Evolutionary conservation across 495 filamentous ascomycete genomes (phyloP), one percentile per base, ranked within the genome.

Genomic region (Achaetomiella virescens): DNA sequence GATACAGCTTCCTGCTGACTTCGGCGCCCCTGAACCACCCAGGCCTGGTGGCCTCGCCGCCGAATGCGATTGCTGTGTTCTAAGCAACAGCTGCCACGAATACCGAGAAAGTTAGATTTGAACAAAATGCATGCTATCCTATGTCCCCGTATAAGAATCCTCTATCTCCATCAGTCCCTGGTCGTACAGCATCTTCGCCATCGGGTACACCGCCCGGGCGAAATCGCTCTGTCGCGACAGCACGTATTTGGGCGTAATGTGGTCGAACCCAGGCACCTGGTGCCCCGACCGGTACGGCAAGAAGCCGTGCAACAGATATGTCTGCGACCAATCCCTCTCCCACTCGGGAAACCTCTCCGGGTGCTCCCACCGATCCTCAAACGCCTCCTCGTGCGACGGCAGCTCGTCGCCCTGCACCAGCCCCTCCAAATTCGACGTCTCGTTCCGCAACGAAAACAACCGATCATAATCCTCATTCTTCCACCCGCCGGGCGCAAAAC

Each of bases 1-100:
- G 77, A 62, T 89, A 86, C 79, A 80, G 74, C 27, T 88, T 90
- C 63, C 79, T 90, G 59, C 67, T 90, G 48, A 85, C 82, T 1
- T 84, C 80, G 66, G 75, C 71, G 27, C 82, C 82, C 21, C 67
- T 83, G 62, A 84, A 86, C 66, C 81, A 80, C 54, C 71, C 75
- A 37, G 78, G 80, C 62, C 57, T 76, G 5, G 61, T 79, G 17
- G 75, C 72, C 18, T 76, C 70, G 22, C 72, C 75, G 46, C 71
- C 73, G 7, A 79, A 77, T 62, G 76, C 75, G 3, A 68, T 81
- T 12, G 82, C 80, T 7, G 72, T 84, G 18, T 71, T 84, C 60
- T 85, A 57, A 66, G 12, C 27, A 31, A 31, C 27, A 5, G 9
- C 27, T 38, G 31, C 27, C 27, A 31, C 4, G 27, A 31, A 31